Conservation (phyloP, 805 yeast genomes). For the Wilhelminamyces savonicus region DNA sequence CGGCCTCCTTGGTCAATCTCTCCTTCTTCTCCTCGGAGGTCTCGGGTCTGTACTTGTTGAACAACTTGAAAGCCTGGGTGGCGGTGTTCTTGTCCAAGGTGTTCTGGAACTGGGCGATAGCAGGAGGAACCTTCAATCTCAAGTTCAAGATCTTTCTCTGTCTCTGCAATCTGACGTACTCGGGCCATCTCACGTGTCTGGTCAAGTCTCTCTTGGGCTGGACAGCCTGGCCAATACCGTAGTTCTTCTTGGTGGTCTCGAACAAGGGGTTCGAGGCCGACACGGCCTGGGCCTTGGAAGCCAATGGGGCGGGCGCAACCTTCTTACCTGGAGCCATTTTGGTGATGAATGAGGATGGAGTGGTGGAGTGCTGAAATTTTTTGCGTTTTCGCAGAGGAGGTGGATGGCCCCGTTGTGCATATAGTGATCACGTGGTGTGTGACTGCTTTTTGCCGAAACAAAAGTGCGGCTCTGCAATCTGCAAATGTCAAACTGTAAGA, state of each 20-base stretch:
- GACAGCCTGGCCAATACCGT: constrained; percentile 93
- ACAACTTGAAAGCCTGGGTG: constrained; percentile 90
- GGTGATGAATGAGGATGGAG: constrained; percentile 1
- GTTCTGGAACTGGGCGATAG: constrained; percentile 93
- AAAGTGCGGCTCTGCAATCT: no score
- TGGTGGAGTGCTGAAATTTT: neutral
- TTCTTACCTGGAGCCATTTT: constrained; percentile 53
- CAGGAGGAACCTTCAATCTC: constrained; percentile 99
- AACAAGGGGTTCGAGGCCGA: constrained; percentile 72
- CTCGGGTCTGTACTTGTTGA: constrained; percentile 99
- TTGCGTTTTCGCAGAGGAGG: no score
- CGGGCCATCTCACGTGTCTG: constrained; percentile 99
- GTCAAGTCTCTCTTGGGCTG: constrained; percentile 96
- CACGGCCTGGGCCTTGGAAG: constrained; percentile 47
- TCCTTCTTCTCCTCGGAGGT: constrained; percentile 96
- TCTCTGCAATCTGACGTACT: constrained; percentile 96
- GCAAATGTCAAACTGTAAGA: no score
- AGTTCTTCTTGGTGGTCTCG: constrained; percentile 86
- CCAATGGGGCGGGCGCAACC: constrained; percentile 98
- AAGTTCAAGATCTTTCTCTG: constrained; percentile 93
- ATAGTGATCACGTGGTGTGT: no score
- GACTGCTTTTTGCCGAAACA: no score
- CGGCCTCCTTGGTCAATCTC: constrained; percentile 98
- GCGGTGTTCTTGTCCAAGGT: constrained; percentile 99
- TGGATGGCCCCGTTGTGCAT: neutral